Base-by-base conservation (phyloP, 352 stramenopile species). In the Pythium plurisporium region DNA sequence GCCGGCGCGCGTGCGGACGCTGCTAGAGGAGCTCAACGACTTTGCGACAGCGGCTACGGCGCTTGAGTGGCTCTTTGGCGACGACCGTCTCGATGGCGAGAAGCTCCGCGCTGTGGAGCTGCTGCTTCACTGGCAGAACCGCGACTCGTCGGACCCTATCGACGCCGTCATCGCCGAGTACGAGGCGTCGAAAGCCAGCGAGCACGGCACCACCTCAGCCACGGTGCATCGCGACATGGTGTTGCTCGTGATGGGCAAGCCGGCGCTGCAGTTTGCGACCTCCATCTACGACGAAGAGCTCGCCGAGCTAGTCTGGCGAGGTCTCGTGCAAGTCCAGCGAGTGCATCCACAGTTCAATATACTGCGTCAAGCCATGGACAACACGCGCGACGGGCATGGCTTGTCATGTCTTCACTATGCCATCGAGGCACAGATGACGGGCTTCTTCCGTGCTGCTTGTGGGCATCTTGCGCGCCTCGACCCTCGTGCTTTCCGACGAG, bases 201-300 rank as follows among this genome's bases (percentile, higher is more conserved):
- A 38, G 10, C 33, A 38, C 33, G 9, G 9, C 10, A 10, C 33
- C 33, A 38, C 26, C 14, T 36, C 4, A 11, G 12, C 17, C 12
- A 55, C 73, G 12, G 37, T 63, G 5, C 30, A 23, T 20, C 23
- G 43, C 26, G 38, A 62, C 12, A 65, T 70, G 66, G 26, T 84
- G 56, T 57, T 91, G 25, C 69, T 72, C 12, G 83, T 84, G 23
- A 78, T 94, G 74, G 84, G 84, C 20, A 91, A 94, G 57, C 80
- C 80, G 0, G 78, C 80, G 44, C 69, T 94, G 29, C 62, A 90
- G 17, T 94, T 92, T 46, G 80, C 82, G 30, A 71, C 84, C 7
- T 91, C 84, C 38, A 87, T 94, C 49, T 94, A 94, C 58, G 84
- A 94, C 59, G 84, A 94, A 55, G 76, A 91, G 31, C 68, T 94